Conservation (phyloP, 352 stramenopile genomes). For the Globisporangium solare region DNA sequence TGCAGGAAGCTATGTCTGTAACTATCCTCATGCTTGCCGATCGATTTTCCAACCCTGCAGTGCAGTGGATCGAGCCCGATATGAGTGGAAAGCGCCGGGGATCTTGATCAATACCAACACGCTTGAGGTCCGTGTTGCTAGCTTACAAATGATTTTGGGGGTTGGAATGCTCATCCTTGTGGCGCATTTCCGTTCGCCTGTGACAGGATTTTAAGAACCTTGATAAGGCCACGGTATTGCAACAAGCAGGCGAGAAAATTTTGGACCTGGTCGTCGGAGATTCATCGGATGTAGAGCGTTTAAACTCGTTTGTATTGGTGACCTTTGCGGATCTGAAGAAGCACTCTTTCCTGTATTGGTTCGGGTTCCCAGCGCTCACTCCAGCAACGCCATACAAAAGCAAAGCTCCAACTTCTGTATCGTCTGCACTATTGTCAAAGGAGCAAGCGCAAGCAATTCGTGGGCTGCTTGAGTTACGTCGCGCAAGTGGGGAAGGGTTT, state of each 20-base stretch:
- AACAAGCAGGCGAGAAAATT: constrained; percentile 31
- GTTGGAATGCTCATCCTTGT: background rate
- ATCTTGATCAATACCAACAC: constrained; percentile 84
- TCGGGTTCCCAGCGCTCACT: constrained; percentile 84
- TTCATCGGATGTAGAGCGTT: constrained; percentile 23
- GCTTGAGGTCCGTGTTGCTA: constrained; percentile 49
- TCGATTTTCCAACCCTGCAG: constrained; percentile 8
- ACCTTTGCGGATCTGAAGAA: constrained; percentile 93
- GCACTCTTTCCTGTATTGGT: constrained; percentile 93
- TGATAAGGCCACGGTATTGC: constrained; percentile 77
- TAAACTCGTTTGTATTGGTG: constrained; percentile 87
- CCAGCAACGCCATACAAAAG: constrained; percentile 34
- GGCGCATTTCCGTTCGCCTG: background rate
- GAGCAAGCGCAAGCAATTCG: constrained; percentile 40
- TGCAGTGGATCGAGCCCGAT: constrained; percentile 45
- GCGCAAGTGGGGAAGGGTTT: constrained; percentile 25
- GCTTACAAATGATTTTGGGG: background rate
- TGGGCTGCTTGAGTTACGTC: constrained; percentile 39
- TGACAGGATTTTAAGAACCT: constrained; percentile 76
- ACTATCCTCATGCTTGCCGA: no score
- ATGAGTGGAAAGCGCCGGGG: constrained; percentile 75
- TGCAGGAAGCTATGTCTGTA: no score
- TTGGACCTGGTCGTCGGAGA: constrained; percentile 26
- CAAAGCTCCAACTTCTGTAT: constrained; percentile 18
- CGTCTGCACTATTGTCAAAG: constrained; percentile 24